Evolutionary conservation across 1,284 basidiomycete species (phyloP), one percentile per base, ranked within the genome.

Genomic region (Fomitopsis schrenkii): DNA sequence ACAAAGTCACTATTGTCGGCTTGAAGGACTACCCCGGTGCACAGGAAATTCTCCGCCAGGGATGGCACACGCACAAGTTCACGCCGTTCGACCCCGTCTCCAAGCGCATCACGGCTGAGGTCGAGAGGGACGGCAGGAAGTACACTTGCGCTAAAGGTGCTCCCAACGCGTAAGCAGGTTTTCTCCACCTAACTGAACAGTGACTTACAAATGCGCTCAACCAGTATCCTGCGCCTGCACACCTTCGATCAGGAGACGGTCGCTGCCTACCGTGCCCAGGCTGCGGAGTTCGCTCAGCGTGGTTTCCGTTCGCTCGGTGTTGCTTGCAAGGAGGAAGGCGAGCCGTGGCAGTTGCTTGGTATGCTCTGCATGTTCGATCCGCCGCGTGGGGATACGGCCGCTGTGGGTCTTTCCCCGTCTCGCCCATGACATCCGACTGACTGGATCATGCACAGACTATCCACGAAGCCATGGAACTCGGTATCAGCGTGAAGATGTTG

Each of bases 251-350:
- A 36, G 33, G 60, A 61, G 45, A 61, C 60, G 14, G 60, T 61
- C 22, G 44, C 44, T 33, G 44, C 42, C 12, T 61, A 61, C 50
- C 60, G 57, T 22, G 55, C 55, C 22, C 46, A 58, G 36, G 46
- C 60, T n/a, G 56, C 57, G n/a, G 60, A 61, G 56, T 61, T 61
- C 42, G 60, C 60, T 26, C 60, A 58, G 14, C 36, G 60, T 15
- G 60, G 60, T 17, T 61, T 61, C 60, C 60, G 60, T 33, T 61
- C 60, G n/a, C 60, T 61, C 26, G 60, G 60, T 48, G 60, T 61
- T 10, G 60, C 60, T 3, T 41, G 57, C 60, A 61, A 61, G 60
- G 60, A 61, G 33, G 55, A 48, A 2, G 60, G 52, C 19, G 36
- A 61, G 56, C 60, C 46, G 15, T 61, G 60, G 60, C 60, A 61